Conservation (phyloP, 257 asterid species). For the Schizonepeta tenuifolia region DNA sequence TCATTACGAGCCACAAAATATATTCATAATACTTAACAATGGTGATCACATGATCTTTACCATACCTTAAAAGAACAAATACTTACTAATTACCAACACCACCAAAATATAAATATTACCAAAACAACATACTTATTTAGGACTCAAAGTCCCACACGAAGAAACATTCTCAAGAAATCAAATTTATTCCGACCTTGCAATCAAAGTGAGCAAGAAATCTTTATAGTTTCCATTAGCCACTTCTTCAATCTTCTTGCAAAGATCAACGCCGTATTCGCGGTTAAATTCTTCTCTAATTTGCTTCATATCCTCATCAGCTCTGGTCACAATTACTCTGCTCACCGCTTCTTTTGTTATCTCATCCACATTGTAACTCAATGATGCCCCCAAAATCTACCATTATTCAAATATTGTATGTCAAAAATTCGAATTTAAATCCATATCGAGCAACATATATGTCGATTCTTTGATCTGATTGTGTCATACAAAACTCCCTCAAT, state of each 20-base stretch:
- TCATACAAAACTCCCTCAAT: too few relatives aligned
- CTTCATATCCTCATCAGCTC: conserved; percentile 78
- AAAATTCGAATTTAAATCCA: too few relatives aligned
- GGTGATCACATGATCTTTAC: not conserved
- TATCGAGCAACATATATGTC: too few relatives aligned
- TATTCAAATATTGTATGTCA: too few relatives aligned
- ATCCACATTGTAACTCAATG: conserved; percentile 53
- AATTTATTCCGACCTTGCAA: conserved; percentile 55
- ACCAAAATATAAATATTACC: not conserved
- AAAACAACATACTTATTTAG: conserved; percentile 11
- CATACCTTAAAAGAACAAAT: conserved; percentile 12
- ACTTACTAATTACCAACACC: not conserved
- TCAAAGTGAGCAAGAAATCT: conserved; percentile 74
- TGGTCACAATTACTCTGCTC: conserved; percentile 68
- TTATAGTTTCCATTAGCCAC: conserved; percentile 75
- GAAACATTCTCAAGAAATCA: not conserved
- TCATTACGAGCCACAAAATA: not conserved
- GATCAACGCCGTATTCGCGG: conserved; percentile 43
- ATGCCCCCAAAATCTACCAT: conserved; percentile 54
- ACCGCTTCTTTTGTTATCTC: conserved; percentile 61
- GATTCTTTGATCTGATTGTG: too few relatives aligned
- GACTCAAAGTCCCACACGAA: not conserved
- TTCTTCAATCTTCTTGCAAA: conserved; percentile 61
- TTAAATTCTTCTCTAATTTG: conserved; percentile 62
- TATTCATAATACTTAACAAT: not conserved